Percentiles rank a stretch among this genome's conserved stretches.
Conservation (phyloP, 2,329 filamentous ascomycete genomes). For the Colletotrichum sp. region DNA sequence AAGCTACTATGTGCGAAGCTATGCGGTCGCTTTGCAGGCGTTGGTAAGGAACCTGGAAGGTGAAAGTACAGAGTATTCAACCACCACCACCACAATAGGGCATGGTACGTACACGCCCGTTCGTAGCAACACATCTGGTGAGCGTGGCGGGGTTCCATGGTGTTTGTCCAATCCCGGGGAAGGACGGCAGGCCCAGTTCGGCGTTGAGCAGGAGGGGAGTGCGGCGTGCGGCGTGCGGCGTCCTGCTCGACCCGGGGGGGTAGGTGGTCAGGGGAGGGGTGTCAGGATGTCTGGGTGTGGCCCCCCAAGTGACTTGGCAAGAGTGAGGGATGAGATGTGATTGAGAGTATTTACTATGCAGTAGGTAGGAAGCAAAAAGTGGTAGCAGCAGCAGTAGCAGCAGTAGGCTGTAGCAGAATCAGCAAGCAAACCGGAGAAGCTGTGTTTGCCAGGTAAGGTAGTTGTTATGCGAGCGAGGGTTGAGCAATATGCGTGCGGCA, state of each 20-base stretch:
- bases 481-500: neutral
- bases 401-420: neutral
- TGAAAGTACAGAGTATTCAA: neutral
- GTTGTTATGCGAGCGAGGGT: neutral
- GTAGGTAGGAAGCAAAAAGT: neutral
- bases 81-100: neutral
- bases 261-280: neutral
- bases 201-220: conserved; percentile 16
- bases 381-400: neutral
- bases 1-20: neutral
- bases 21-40: neutral
- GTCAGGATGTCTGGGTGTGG: conserved; percentile 18
- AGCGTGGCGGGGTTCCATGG: conserved; percentile 19
- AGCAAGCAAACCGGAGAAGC: neutral
- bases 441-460: neutral
- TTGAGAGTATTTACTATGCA: neutral
- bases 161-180: conserved; percentile 22
- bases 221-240: neutral
- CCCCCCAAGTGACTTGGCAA: conserved; percentile 15
- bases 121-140: conserved; percentile 8
- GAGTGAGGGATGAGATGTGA: conserved; percentile 22
- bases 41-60: neutral
- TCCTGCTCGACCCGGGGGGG: neutral
- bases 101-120: conserved; percentile 3
- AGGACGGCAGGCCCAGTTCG: conserved; percentile 9